Conservation (phyloP, 2,329 filamentous ascomycete species). For the Ilyonectria sp. region DNA sequence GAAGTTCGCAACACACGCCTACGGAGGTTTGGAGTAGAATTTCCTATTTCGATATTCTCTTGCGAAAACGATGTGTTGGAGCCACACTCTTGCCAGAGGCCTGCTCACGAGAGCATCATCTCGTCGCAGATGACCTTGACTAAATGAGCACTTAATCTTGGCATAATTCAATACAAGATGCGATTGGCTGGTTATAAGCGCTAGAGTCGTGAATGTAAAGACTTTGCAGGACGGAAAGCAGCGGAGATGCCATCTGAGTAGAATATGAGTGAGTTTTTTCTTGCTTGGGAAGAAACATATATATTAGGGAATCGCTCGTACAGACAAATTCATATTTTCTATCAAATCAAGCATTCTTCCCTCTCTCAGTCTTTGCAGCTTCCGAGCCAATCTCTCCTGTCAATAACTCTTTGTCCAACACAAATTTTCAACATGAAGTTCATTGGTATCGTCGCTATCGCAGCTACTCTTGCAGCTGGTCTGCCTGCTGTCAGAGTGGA, state of each 20-base stretch:
- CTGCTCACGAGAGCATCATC: not conserved
- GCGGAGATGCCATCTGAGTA: not conserved
- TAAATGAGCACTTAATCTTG: not conserved
- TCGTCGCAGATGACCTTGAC: not conserved
- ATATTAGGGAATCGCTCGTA: not conserved
- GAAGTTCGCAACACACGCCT: not conserved
- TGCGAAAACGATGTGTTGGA: not conserved
- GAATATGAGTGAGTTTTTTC: not conserved
- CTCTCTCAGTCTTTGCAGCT: not conserved
- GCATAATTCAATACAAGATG: not conserved
- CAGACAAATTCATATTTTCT: not conserved
- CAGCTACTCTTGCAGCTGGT: constrained; percentile 5
- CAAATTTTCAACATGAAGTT: constrained; percentile 17
- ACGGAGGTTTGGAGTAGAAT: not conserved
- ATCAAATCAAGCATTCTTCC: not conserved
- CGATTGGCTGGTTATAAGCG: not conserved
- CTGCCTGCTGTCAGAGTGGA: not conserved
- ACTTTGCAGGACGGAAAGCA: not conserved
- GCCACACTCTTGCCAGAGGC: not conserved
- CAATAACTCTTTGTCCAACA: not conserved
- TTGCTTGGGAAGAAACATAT: not conserved
- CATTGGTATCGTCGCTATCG: constrained; percentile 1
- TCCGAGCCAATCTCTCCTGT: not conserved
- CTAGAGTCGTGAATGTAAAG: not conserved
- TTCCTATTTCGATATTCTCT: not conserved